phyloP scores from a whole-genome alignment of 2,329 filamentous ascomycete genomes.

The Beauveria australis region DNA sequence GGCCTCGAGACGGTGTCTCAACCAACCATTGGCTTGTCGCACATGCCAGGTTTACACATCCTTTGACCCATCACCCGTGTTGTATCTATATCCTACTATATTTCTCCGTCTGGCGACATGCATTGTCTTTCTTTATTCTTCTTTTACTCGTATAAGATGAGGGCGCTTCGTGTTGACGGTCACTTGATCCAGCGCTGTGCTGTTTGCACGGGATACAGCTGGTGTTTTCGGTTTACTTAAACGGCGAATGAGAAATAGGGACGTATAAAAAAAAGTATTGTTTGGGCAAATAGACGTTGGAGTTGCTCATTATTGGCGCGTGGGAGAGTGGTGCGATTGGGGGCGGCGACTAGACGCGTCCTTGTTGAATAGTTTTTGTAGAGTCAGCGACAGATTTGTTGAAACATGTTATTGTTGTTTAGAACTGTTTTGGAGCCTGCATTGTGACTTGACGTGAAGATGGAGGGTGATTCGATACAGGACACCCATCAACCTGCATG shows the following conservation, averaged over 20 bases:
- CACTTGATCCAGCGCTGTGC: background rate
- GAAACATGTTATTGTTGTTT: background rate
- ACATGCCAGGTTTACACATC: background rate
- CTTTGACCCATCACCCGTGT: background rate
- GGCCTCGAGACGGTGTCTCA: background rate
- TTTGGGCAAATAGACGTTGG: background rate
- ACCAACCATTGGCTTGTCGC: background rate
- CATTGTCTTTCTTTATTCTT: background rate
- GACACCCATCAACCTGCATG: too few relatives aligned
- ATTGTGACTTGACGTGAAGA: background rate
- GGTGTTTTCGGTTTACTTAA: background rate
- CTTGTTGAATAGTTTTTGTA: conserved; percentile 2
- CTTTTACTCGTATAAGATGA: background rate
- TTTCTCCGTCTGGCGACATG: background rate
- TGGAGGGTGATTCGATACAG: too few relatives aligned
- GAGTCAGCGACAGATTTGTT: conserved; percentile 5
- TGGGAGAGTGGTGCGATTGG: background rate
- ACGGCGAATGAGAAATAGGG: background rate
- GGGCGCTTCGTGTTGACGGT: background rate
- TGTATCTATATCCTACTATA: background rate
- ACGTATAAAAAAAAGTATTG: background rate
- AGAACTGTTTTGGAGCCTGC: background rate
- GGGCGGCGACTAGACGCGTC: background rate
- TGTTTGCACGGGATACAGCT: background rate
- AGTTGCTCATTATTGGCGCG: background rate